phyloP scores from a whole-genome alignment of 352 stramenopile species.

The Globisporangium viniferum region DNA sequence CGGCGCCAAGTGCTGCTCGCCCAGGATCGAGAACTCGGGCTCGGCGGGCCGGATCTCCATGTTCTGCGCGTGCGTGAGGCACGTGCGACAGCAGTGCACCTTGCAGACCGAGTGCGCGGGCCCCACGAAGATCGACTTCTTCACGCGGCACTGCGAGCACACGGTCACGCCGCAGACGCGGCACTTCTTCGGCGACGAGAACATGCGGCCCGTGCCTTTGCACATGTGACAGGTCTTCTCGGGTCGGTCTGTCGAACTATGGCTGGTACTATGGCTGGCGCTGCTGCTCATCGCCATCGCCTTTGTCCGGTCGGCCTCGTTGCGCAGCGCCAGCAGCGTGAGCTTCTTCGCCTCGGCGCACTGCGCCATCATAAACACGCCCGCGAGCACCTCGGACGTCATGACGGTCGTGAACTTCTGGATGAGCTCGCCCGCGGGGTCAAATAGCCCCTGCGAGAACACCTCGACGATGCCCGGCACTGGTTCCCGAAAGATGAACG shows the following conservation, averaged over 20 bases:
- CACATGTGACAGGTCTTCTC: slow-evolving; percentile 8
- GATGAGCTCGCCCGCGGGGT: slow-evolving; percentile 37
- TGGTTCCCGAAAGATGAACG: slow-evolving; percentile 35
- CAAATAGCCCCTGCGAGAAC: slow-evolving; percentile 40
- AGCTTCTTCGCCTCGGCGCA: slow-evolving; percentile 55
- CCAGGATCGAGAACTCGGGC: slow-evolving; percentile 23
- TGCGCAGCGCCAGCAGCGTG: slow-evolving; percentile 32
- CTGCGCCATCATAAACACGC: slow-evolving; percentile 19
- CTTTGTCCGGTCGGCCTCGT: slow-evolving; percentile 28
- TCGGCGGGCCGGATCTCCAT: slow-evolving; percentile 24
- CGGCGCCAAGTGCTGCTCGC: slow-evolving; percentile 1
- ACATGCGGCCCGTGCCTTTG: slow-evolving; percentile 7
- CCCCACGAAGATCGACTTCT: slow-evolving; percentile 44
- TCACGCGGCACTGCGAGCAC: slow-evolving; percentile 44
- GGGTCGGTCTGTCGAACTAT: background rate
- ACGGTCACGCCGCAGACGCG: slow-evolving; percentile 39
- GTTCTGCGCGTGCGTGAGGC: slow-evolving; percentile 15
- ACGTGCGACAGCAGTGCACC: background rate
- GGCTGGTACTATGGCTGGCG: background rate
- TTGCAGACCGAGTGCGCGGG: background rate
- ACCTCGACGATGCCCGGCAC: slow-evolving; percentile 36
- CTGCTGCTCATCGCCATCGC: background rate
- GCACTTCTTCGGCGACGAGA: slow-evolving; percentile 26
- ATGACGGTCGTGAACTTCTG: slow-evolving; percentile 20
- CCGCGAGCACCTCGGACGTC: slow-evolving; percentile 31